Evolutionary conservation across 1,284 basidiomycete species (phyloP), one percentile per base, ranked within the genome.

Genomic region (Chalciporus sp.): DNA sequence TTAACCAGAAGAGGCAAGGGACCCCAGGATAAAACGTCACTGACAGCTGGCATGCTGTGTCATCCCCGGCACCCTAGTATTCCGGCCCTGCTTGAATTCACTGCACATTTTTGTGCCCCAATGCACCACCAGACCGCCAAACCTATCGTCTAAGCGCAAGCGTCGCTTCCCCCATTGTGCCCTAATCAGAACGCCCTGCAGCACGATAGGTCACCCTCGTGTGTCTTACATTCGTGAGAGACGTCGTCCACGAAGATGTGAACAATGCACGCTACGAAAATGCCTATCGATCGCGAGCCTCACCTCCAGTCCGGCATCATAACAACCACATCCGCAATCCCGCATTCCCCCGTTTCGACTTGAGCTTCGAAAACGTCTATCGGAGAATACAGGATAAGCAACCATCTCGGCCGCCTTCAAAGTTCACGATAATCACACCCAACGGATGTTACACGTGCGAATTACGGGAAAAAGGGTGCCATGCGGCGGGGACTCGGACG

Each of bases 361-460:
- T 31, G 16, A 45, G 37, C 35, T 35, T 41, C 31, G 14, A 33
- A 12, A 14, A 6, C 16, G 7, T 23, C 6, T 26, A 31, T 58
- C 59, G 56, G 43, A 41, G 11, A 27, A 53, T 31, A 16, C 4
- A 46, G 42, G 43, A n/a, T 19, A 27, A 5, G 20, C 16, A 7
- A 35, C 33, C 33, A 7, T 19, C 20, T 23, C 42, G 42, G 42
- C 42, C 23, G 42, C 42, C 42, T n/a, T 27, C 27, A 43, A 28
- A 7, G 12, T 29, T 17, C 10, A n/a, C 8, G 16, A 10, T 10
- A 28, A 43, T 43, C 42, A 16, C 23, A 4, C 23, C 42, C 14
- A 23, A 6, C 23, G 42, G 23, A 4, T 26, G 14, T 3, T 17
- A 9, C 42, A 43, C 27, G 42, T 28, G 23, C 42, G 17, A 43